Evolutionary conservation across 1,284 basidiomycete genomes (phyloP), one percentile per base, ranked within the genome.

Genomic region (Xerocomus nothofagi): DNA sequence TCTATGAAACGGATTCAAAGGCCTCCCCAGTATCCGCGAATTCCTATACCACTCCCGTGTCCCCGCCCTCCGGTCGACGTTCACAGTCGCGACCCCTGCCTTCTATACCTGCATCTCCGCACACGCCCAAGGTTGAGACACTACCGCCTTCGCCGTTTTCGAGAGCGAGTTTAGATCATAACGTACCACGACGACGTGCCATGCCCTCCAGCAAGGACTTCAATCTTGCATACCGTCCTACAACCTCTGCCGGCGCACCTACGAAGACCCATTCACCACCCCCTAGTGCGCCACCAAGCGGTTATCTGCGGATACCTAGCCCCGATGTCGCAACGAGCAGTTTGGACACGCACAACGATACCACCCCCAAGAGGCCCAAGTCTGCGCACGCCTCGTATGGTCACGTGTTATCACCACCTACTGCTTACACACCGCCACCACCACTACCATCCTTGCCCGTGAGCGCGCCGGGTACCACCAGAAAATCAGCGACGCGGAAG

Each of bases 401-500:
- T 6, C 12, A 49, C 10, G 11, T 20, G 24, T 37, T 53, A n/a
- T 33, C 50, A 21, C 20, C 39, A 39, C 64, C 38, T n/a, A n/a
- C n/a, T n/a, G n/a, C n/a, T n/a, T n/a, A n/a, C n/a, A n/a, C n/a
- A n/a, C n/a, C 39, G 54, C 62, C 51, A 32, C 66, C 44, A 30
- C 67, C 50, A 6, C 38, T 8, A 9, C 40, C 41, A 12, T 49
- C 48, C 0, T 0, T 50, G 1, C 61, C 63, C 20, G 58, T 49
- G 36, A 63, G 55, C 39, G 60, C 59, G 31, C 42, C 59, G 2
- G 57, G 50, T 44, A 51, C 61, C 2, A 58, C 57, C 26, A 50
- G 68, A 32, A 82, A 74, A 61, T 72, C 75, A 21, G 73, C 80
- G 49, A 76, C 72, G 59, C 71, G 86, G 47, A 89, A 89, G 71